A percentile compares a stretch with the other conserved stretches of the same genome.
These are phyloP conservation scores for Lactifluus volemus DNA, from an alignment of 768 basidiomycete species.

Conservation along the genomic window DNA sequence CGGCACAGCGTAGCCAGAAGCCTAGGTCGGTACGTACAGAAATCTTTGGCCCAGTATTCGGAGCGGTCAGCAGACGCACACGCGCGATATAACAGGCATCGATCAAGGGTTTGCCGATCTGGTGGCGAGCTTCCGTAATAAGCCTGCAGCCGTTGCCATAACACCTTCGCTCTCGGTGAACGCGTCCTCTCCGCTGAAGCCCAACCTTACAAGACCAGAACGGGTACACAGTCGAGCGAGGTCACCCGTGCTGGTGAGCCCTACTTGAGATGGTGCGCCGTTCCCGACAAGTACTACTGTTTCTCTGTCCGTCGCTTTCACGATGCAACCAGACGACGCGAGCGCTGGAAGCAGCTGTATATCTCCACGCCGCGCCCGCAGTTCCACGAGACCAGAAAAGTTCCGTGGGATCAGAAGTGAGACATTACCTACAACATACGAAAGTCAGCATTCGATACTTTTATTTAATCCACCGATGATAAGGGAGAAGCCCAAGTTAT, in stretches of 20 bases:
- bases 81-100: background rate
- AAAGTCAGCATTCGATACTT: conserved; percentile 7
- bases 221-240: conserved; percentile 4
- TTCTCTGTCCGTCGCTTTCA: conserved; percentile 4
- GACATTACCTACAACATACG: conserved; percentile 13
- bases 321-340: background rate
- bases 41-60: background rate
- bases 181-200: conserved; percentile 14
- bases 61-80: conserved; percentile 6
- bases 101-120: background rate
- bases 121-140: conserved; percentile 5
- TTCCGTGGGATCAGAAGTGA: conserved; percentile 17
- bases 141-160: background rate
- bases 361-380: conserved; percentile 9
- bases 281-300: conserved; percentile 9
- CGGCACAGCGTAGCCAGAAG: background rate
- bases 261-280: background rate
- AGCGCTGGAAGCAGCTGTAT: conserved; percentile 12
- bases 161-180: conserved; percentile 7
- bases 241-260: background rate
- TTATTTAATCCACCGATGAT: conserved; percentile 2
- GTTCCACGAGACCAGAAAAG: conserved; percentile 14
- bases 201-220: conserved; percentile 10
- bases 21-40: background rate
- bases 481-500: background rate